phyloP scores from a whole-genome alignment of 495 filamentous ascomycete genomes.

The Hypoxylon fragiforme region DNA sequence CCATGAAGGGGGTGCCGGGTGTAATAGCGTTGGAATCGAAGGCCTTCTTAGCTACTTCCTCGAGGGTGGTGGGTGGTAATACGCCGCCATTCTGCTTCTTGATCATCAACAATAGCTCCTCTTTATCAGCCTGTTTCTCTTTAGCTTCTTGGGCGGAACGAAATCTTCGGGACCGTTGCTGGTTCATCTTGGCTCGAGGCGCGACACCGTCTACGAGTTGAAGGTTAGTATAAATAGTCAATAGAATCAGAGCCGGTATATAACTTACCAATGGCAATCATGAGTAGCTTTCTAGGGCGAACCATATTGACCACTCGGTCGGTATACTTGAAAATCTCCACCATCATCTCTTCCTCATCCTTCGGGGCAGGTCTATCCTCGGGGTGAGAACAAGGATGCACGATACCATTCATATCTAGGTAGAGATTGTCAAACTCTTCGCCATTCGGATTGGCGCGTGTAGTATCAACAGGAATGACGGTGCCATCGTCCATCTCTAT shows the following conservation, averaged over 20 bases:
- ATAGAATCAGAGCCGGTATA: too few species aligned
- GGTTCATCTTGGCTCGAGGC: slow-evolving; percentile 95
- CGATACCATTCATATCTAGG: slow-evolving; percentile 99
- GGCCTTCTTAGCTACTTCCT: slow-evolving; percentile 79
- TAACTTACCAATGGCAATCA: slow-evolving; percentile 93
- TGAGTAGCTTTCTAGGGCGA: slow-evolving; percentile 88
- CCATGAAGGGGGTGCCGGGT: slow-evolving; percentile 98
- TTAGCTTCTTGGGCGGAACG: slow-evolving; percentile 91
- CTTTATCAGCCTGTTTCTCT: slow-evolving; percentile 90
- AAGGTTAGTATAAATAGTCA: slow-evolving; percentile 41
- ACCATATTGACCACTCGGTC: slow-evolving; percentile 98
- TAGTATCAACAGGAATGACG: slow-evolving; percentile 79
- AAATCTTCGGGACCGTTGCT: slow-evolving; percentile 89
- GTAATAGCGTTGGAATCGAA: slow-evolving; percentile 99
- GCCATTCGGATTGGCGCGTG: slow-evolving; percentile 90
- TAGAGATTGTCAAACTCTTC: slow-evolving; percentile 98
- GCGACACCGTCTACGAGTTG: slow-evolving; percentile 77
- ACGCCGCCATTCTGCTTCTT: slow-evolving; percentile 68
- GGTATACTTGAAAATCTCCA: slow-evolving; percentile 95
- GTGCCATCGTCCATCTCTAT: slow-evolving; percentile 74
- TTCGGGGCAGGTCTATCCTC: slow-evolving; percentile 89
- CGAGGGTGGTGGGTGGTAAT: slow-evolving; percentile 60
- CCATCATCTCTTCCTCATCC: slow-evolving; percentile 99
- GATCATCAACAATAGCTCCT: slow-evolving; percentile 80
- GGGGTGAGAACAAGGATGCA: slow-evolving; percentile 97